Conservation (phyloP, 2,329 filamentous ascomycete genomes). For the Xylaria sp. region DNA sequence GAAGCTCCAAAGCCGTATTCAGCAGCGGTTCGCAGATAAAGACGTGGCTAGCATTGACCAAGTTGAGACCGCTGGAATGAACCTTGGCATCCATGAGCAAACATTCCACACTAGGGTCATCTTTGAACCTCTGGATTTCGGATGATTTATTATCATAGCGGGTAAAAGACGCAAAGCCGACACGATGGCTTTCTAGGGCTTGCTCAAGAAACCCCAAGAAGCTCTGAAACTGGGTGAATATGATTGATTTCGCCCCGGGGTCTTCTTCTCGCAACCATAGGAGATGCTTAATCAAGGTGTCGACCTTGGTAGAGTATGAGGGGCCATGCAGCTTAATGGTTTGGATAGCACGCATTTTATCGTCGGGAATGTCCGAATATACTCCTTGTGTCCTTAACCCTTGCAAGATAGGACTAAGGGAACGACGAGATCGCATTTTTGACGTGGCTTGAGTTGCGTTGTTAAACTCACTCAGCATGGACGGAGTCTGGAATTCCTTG, state of each 20-base stretch:
- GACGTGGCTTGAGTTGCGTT: conserved; percentile 81
- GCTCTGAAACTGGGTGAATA: conserved; percentile 80
- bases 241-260: conserved; percentile 86
- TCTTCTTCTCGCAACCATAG: conserved; percentile 87
- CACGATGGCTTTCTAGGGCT: conserved; percentile 77
- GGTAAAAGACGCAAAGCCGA: conserved; percentile 78
- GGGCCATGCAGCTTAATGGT: conserved; percentile 77
- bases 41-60: conserved; percentile 93
- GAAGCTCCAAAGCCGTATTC: conserved; percentile 92
- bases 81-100: conserved; percentile 91
- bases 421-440: conserved; percentile 57
- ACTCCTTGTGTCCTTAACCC: conserved; percentile 61
- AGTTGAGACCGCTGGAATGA: conserved; percentile 87
- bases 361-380: conserved; percentile 79
- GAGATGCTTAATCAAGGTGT: conserved; percentile 82
- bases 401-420: conserved; percentile 10
- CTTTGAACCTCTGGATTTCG: conserved; percentile 81
- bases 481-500: conserved; percentile 72
- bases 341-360: conserved; percentile 82
- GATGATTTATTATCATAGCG: conserved; percentile 54
- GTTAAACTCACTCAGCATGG: conserved; percentile 85
- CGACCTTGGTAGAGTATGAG: conserved; percentile 91
- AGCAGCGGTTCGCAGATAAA: conserved; percentile 94
- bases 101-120: conserved; percentile 78
- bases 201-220: conserved; percentile 79